Percentiles rank a stretch among this genome's conserved stretches.
phyloP scores from a whole-genome alignment of 495 filamentous ascomycete genomes.

The Penicilliopsis zonata region DNA sequence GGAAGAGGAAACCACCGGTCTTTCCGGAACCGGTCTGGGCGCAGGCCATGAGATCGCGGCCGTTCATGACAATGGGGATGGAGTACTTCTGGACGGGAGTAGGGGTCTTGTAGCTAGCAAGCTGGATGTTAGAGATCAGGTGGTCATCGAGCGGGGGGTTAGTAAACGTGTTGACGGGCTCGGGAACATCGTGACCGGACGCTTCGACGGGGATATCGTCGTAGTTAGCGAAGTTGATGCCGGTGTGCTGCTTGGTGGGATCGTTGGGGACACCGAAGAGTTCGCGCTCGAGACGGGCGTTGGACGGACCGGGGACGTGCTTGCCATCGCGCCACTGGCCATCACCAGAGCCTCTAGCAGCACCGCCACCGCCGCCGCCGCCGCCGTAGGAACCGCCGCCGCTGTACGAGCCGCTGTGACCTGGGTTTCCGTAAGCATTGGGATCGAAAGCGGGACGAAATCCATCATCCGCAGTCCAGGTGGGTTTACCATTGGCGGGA shows the following conservation, averaged over 20 bases:
- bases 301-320: constrained; percentile 80
- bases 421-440: constrained; percentile 56
- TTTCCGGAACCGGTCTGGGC: constrained; percentile 99
- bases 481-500: constrained; percentile 32
- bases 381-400: constrained; percentile 35
- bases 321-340: constrained; percentile 95
- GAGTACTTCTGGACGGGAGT: constrained; percentile 98
- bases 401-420: constrained; percentile 15
- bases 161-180: constrained; percentile 78
- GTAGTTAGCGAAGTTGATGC: constrained; percentile 99
- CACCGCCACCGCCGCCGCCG: constrained; percentile 27
- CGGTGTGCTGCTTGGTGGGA: constrained; percentile 85
- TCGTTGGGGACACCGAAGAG: constrained; percentile 92
- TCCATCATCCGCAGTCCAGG: constrained; percentile 24
- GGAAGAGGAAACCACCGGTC: constrained; percentile 98
- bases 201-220: constrained; percentile 98
- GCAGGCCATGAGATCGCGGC: constrained; percentile 97
- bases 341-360: constrained; percentile 73
- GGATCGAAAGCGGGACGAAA: constrained; percentile 43
- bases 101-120: constrained; percentile 86
- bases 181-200: constrained; percentile 86
- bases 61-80: constrained; percentile 91
- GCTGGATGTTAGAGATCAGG: constrained; percentile 77
- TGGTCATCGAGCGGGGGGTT: constrained; percentile 93
- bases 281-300: constrained; percentile 84